Percentiles rank a stretch among this genome's conserved stretches.
Conservation (phyloP, 805 yeast genomes). For the Debaryomyces tyrocola region DNA sequence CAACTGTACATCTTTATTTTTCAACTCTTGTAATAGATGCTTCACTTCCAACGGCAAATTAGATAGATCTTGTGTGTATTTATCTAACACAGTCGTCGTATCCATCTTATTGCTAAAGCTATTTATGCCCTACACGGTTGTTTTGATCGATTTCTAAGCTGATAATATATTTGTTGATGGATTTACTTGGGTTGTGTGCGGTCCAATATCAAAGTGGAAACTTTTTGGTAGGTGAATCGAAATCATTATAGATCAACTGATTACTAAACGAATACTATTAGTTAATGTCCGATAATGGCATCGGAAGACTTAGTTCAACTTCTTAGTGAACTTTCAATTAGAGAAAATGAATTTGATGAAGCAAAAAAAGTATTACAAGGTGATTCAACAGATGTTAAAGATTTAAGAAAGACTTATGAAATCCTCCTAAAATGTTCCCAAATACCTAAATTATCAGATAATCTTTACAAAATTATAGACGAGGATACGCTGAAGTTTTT, state of each 20-base stretch:
- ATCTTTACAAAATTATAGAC: slow-evolving; percentile 15
- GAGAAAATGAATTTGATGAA: neutral
- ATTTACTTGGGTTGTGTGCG: neutral
- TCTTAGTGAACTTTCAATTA: neutral
- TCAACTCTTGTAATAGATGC: slow-evolving; percentile 75
- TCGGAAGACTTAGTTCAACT: neutral
- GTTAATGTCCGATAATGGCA: neutral
- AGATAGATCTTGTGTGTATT: slow-evolving; percentile 60
- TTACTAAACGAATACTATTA: no score
- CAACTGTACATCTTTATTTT: slow-evolving; percentile 63
- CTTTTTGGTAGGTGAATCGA: neutral
- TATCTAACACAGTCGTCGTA: slow-evolving; percentile 69
- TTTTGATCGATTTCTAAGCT: no score
- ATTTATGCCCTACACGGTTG: no score
- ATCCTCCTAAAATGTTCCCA: slow-evolving; percentile 11
- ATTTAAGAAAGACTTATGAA: neutral
- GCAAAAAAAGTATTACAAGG: neutral
- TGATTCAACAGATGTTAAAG: neutral
- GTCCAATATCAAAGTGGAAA: neutral
- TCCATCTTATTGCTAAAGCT: slow-evolving; percentile 53
- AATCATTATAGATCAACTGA: neutral
- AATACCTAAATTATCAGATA: slow-evolving; percentile 4
- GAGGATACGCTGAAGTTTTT: slow-evolving; percentile 17
- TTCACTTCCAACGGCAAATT: slow-evolving; percentile 87
- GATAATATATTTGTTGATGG: neutral